Evolutionary conservation across 331 rosid species (phyloP).

Genomic region (Quercus lobata): DNA sequence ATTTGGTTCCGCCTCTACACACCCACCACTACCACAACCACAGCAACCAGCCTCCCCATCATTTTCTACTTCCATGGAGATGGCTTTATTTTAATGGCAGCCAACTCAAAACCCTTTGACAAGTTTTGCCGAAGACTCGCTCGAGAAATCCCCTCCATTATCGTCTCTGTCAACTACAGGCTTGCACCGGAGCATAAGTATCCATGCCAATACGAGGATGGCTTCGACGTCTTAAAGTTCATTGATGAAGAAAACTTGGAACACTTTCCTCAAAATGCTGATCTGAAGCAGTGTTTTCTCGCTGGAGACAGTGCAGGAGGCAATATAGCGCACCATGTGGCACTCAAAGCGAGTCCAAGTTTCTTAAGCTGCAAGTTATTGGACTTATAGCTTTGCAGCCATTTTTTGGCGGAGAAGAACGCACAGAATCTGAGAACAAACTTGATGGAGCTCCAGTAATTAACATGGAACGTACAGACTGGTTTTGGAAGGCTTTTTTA

Average conservation of each 20-base stretch:
- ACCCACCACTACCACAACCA: background rate
- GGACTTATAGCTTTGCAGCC: constrained; percentile 38
- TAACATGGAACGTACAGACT: constrained; percentile 13
- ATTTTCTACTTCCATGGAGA: constrained; percentile 25
- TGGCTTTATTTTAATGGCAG: constrained; percentile 3
- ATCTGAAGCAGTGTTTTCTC: constrained; percentile 35
- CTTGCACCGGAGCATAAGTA: constrained; percentile 39
- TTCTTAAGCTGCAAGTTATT: constrained; percentile 9
- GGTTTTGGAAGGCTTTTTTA: constrained; percentile 44
- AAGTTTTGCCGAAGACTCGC: background rate
- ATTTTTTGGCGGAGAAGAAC: constrained; percentile 48
- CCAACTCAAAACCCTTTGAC: background rate
- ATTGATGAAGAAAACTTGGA: constrained; percentile 15
- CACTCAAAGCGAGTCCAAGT: constrained; percentile 21
- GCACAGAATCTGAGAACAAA: constrained; percentile 36
- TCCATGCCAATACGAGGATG: constrained; percentile 56
- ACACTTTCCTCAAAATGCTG: constrained; percentile 26
- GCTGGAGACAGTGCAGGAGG: constrained; percentile 73
- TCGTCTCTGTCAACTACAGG: constrained; percentile 49
- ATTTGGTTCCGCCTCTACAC: constrained; percentile 42
- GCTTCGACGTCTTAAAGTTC: constrained; percentile 32
- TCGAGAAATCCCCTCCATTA: background rate
- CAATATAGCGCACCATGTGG: constrained; percentile 45
- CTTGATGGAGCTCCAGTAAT: constrained; percentile 15
- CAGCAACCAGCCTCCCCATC: constrained; percentile 22